Base-by-base conservation (phyloP, 2,329 filamentous ascomycete species). In the Diplodia intermedia region DNA sequence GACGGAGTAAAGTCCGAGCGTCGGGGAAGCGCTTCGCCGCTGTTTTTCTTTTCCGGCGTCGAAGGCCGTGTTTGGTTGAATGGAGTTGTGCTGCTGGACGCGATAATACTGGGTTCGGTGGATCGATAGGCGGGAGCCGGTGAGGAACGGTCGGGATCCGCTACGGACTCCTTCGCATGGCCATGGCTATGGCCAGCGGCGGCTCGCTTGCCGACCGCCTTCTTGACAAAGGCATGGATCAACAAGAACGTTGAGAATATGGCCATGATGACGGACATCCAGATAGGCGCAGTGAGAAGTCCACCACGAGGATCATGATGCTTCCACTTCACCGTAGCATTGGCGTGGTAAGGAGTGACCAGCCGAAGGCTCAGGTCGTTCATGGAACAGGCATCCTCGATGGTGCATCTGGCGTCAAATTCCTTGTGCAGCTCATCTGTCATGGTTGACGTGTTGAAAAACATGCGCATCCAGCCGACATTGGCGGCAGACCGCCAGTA, bases 391-490 rank as follows among this genome's bases (percentile, higher is more conserved):
- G 78, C 77, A 43, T 74, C 71, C 3, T 70, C 57, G 14, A 74
- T 31, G 20, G 72, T 67, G 63, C 79, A 82, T 38, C 73, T 72
- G 3, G 70, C 63, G 29, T 74, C 71, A 63, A 78, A 80, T 7
- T 73, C 70, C 12, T 72, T 69, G 33, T 69, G 72, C 6, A 71
- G 70, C 14, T 75, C 71, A 20, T 75, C 66, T 9, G 75, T 81
- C 73, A 77, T 80, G 8, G 77, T 70, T 1, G 82, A 83, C 0
- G 82, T 82, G 70, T 85, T 85, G 77, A 85, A 85, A 71, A 85
- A 85, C 33, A 81, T 74, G n/a, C 82, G 78, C 11, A 81, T 77
- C 80, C 81, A 85, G 8, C 76, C 80, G 38, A 85, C 72, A 29
- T 80, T 80, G 5, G 82, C 83, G 23, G 75, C 71, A 2, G 81